Conservation (phyloP, 2,329 filamentous ascomycete genomes). For the Arthrinium phaeospermum region DNA sequence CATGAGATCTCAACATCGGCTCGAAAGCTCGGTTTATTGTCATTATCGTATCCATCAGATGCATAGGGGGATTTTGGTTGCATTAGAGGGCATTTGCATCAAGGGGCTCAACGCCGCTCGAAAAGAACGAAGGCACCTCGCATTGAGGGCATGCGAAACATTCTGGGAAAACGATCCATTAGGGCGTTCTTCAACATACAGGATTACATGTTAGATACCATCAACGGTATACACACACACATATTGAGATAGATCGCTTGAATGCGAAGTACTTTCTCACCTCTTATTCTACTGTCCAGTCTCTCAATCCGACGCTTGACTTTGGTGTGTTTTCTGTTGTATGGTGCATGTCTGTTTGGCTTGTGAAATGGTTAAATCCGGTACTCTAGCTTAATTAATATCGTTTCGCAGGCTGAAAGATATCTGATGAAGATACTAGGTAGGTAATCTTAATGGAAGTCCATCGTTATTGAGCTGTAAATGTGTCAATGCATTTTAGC, state of each 20-base stretch:
- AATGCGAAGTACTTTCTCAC: not conserved
- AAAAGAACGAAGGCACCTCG: not conserved
- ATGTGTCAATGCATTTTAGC: too few species aligned
- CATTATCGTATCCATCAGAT: not conserved
- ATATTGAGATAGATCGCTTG: not conserved
- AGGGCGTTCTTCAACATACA: constrained; percentile 16
- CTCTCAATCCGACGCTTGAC: not conserved
- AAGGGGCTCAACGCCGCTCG: constrained; percentile 19
- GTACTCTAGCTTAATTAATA: too few species aligned
- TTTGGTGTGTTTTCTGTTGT: too few species aligned
- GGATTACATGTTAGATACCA: constrained; percentile 19
- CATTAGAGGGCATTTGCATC: constrained; percentile 7
- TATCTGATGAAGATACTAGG: too few species aligned
- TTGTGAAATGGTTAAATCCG: not conserved
- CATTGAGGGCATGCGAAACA: not conserved
- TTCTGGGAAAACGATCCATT: not conserved
- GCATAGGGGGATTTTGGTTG: constrained; percentile 8
- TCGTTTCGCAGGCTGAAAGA: too few species aligned
- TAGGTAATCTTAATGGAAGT: too few species aligned
- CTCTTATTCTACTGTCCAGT: too few species aligned
- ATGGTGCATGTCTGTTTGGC: too few species aligned
- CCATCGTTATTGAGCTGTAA: too few species aligned
- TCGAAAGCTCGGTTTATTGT: constrained; percentile 25
- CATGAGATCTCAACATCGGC: constrained; percentile 30
- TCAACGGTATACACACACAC: constrained; percentile 19